A percentile compares a stretch with the other conserved stretches of the same genome.
These are phyloP conservation scores for Ehretia macrophylla DNA, from an alignment of 257 asterid species.

Conservation along the genomic window DNA sequence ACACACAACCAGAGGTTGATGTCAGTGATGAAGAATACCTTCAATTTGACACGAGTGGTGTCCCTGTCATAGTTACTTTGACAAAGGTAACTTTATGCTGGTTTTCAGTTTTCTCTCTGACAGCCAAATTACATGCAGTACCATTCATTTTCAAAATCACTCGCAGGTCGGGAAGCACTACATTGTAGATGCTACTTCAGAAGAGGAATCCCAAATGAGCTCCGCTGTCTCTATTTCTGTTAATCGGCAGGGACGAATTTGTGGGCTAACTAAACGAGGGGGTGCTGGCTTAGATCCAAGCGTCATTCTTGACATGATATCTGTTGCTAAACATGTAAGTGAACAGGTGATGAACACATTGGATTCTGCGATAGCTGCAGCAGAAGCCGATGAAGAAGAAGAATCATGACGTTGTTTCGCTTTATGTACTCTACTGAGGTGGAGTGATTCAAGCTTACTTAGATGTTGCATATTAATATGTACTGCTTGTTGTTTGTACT, in stretches of 20 bases:
- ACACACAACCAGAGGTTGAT: conserved; percentile 78
- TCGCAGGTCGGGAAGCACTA: conserved; percentile 76
- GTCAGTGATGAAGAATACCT: conserved; percentile 78
- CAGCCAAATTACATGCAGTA: neutral
- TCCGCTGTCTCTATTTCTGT: conserved; percentile 76
- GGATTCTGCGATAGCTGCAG: conserved; percentile 84
- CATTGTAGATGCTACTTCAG: conserved; percentile 79
- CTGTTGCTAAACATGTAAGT: conserved; percentile 68
- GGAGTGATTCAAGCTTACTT: neutral
- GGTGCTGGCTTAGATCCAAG: conserved; percentile 78
- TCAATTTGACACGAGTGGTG: conserved; percentile 69
- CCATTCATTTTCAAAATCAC: neutral
- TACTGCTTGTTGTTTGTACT: neutral
- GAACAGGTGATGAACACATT: conserved; percentile 57
- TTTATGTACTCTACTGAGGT: neutral
- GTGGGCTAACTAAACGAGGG: conserved; percentile 82
- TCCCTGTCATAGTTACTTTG: conserved; percentile 76
- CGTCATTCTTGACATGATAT: conserved; percentile 70
- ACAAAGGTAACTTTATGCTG: conserved; percentile 50
- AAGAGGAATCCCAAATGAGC: conserved; percentile 95
- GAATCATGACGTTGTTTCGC: conserved; percentile 15
- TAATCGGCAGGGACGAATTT: conserved; percentile 62
- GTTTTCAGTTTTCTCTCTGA: neutral
- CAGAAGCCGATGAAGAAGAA: conserved; percentile 72
- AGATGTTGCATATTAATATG: neutral